phyloP scores from a whole-genome alignment of 1,284 basidiomycete species.

The Vanrija sp. region DNA sequence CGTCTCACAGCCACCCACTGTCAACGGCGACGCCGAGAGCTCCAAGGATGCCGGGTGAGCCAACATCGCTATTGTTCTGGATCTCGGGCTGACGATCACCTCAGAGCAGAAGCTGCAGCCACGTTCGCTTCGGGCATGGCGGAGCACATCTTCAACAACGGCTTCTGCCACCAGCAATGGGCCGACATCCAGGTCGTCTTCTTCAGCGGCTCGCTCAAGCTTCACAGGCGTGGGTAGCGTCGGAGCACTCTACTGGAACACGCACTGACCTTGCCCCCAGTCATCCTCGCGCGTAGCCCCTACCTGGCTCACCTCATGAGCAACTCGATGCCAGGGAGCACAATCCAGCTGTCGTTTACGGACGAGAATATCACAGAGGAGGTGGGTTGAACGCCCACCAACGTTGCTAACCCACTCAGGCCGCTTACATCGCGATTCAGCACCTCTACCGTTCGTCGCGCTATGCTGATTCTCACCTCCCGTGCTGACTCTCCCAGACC shows the following conservation, averaged over 20 bases:
- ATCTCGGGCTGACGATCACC: too few species aligned
- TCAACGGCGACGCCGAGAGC: constrained; percentile 22
- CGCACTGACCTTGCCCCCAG: constrained; percentile 48
- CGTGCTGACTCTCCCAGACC: constrained; percentile 15
- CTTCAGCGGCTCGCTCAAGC: constrained; percentile 33
- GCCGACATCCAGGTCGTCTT: constrained; percentile 40
- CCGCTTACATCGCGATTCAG: constrained; percentile 42
- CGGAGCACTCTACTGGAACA: neutral
- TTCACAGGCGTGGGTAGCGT: constrained; percentile 39
- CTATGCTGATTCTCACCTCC: neutral
- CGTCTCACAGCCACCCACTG: neutral
- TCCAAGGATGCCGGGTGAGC: constrained; percentile 18
- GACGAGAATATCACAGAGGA: constrained; percentile 75
- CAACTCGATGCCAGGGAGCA: constrained; percentile 58
- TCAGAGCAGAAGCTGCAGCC: constrained; percentile 1
- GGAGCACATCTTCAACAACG: constrained; percentile 34
- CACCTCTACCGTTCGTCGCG: constrained; percentile 40
- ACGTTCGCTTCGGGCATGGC: constrained; percentile 9
- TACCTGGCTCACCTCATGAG: constrained; percentile 77
- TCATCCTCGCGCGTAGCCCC: constrained; percentile 78
- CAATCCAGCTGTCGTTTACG: constrained; percentile 67
- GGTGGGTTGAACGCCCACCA: constrained; percentile 52
- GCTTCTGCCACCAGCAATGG: constrained; percentile 39
- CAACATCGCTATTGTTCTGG: neutral
- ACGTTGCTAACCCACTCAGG: constrained; percentile 18